Evolutionary conservation across 2,329 filamentous ascomycete species (phyloP).

Genomic region (Sarocladiaceae sp.): DNA sequence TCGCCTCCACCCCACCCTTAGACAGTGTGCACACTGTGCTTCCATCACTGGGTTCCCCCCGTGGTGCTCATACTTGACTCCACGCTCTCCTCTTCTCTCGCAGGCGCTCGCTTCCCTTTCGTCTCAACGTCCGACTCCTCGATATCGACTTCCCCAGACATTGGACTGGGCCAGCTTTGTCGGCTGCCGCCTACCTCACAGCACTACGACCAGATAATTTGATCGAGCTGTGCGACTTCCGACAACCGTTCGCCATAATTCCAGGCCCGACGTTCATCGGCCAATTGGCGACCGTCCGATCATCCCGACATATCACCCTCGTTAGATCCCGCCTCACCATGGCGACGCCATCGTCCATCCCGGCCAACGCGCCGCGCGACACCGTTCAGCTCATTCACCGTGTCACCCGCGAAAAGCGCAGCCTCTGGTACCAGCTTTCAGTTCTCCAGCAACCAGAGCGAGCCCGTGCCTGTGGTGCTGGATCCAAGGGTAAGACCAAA

Average conservation of each 20-base stretch:
- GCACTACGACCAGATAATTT: too few relatives aligned
- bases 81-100: slow-evolving; percentile 1
- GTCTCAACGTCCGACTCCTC: not conserved
- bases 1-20: not conserved
- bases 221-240: too few relatives aligned
- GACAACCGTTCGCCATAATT: too few relatives aligned
- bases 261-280: not conserved
- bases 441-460: slow-evolving; percentile 94
- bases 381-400: slow-evolving; percentile 40
- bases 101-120: not conserved
- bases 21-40: slow-evolving; percentile 4
- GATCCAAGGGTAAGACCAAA: slow-evolving; percentile 73
- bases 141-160: slow-evolving; percentile 4
- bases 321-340: slow-evolving; percentile 15
- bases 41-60: not conserved
- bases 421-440: slow-evolving; percentile 72
- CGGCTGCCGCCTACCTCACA: too few relatives aligned
- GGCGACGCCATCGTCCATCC: slow-evolving; percentile 25
- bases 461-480: slow-evolving; percentile 89
- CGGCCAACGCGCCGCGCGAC: slow-evolving; percentile 24
- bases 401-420: slow-evolving; percentile 65
- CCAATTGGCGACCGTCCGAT: not conserved
- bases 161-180: not conserved
- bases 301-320: not conserved
- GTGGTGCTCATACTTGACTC: slow-evolving; percentile 1